Base-by-base conservation (phyloP, 129 eudicot species). In the Pittosporum tobira region DNA sequence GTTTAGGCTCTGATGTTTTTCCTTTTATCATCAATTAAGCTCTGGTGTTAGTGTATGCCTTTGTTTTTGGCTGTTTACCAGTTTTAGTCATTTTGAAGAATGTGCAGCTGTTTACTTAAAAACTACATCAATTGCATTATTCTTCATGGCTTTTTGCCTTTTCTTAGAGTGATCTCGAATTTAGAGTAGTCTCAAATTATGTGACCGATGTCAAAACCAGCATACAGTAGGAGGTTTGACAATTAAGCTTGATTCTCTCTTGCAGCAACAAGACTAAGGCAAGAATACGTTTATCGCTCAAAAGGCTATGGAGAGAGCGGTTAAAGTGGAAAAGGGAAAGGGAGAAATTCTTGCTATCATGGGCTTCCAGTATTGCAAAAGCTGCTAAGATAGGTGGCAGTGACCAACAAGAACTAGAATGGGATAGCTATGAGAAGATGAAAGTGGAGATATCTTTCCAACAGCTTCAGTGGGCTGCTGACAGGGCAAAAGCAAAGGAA, bases 371-470 rank as follows among this genome's bases (percentile, higher is more conserved):
- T 68, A 78, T 90, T 38, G 95, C 90, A 69, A 67, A 69, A 45
- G 89, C 95, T 66, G 98, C 98, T 66, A 86, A 77, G 65, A 66
- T 43, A 71, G 98, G 98, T 50, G 87, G 86, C 27, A 31, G 6
- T 29, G 88, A 75, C 55, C 73, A 90, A 63, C 48, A 78, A 70
- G 80, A 83, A 59, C 72, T 90, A 59, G 77, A 80, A 4, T 90
- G 98, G 98, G 84, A 90, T 73, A 83, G 98, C 63, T 90, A 80
- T 63, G 88, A 77, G 51, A 79, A 68, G 68, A 64, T 85, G 25
- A 76, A 81, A 73, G 67, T 31, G 48, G 88, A 84, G 62, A 70
- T 82, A 61, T 74, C 65, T 29, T 58, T 67, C 55, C 64, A 71
- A 63, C 77, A 73, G 28, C 75, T 50, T 57, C 83, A 79, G 36